phyloP scores from a whole-genome alignment of 805 yeast genomes.

The Jamesozyma lodderae region DNA sequence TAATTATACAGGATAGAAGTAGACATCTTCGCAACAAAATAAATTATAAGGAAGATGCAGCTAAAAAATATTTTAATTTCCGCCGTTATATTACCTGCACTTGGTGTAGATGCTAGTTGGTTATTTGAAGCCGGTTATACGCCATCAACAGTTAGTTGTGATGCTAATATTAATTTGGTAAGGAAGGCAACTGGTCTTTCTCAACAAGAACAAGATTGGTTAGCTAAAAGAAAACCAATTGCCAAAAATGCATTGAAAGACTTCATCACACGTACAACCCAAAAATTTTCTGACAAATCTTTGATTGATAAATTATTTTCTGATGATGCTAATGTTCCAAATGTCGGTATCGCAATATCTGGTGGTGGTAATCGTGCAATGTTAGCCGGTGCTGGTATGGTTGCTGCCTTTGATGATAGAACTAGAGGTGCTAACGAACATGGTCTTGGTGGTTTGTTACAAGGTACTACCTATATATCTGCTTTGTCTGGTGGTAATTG shows the following conservation, averaged over 20 bases:
- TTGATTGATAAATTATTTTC: conserved; percentile 15
- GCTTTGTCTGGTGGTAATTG: too few species aligned
- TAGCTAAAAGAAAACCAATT: conserved; percentile 35
- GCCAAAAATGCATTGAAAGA: conserved; percentile 37
- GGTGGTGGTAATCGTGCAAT: conserved; percentile 93
- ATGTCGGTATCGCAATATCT: conserved; percentile 54
- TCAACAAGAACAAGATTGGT: conserved; percentile 41
- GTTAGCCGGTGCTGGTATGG: conserved; percentile 78
- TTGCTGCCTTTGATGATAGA: conserved; percentile 74
- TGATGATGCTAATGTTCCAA: conserved; percentile 27
- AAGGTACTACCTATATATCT: conserved; percentile 58
- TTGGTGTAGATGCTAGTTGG: too few species aligned
- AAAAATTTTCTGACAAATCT: conserved; percentile 16
- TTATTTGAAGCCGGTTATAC: conserved; percentile 39
- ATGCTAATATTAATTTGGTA: conserved; percentile 33
- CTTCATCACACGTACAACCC: conserved; percentile 37
- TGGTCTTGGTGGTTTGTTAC: conserved; percentile 67
- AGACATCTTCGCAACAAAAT: too few species aligned
- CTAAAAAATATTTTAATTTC: too few species aligned
- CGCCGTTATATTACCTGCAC: too few species aligned
- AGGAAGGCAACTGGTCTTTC: conserved; percentile 42
- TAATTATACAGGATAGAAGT: too few species aligned
- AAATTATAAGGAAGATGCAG: too few species aligned
- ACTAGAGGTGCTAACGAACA: conserved; percentile 44
- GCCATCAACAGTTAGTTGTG: conserved; percentile 48